phyloP scores from a whole-genome alignment of 352 stramenopile species.

The Globisporangium cylindrosporum region DNA sequence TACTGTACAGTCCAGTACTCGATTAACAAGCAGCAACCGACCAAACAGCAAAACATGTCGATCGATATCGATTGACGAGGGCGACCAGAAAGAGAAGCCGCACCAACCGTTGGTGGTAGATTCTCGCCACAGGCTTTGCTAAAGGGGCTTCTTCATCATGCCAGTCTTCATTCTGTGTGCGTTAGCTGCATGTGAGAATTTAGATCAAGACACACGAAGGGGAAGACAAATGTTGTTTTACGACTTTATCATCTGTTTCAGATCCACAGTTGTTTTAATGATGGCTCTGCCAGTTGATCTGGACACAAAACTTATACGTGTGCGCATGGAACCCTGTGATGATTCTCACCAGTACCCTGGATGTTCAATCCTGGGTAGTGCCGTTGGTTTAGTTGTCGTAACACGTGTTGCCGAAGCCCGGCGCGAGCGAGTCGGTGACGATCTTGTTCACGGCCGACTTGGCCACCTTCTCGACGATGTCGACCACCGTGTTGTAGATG shows the following conservation, averaged over 20 bases:
- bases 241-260: not conserved
- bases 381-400: slow-evolving; percentile 21
- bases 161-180: no score
- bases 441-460: slow-evolving; percentile 54
- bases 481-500: slow-evolving; percentile 46
- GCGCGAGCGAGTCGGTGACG: slow-evolving; percentile 32
- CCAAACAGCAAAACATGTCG: no score
- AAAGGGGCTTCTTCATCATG: no score
- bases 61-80: no score
- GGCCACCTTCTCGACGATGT: slow-evolving; percentile 33
- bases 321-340: no score
- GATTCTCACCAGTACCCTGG: not conserved
- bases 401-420: slow-evolving; percentile 47
- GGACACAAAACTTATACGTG: not conserved
- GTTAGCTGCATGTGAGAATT: no score
- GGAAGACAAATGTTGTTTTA: not conserved
- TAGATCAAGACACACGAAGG: no score
- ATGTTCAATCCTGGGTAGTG: not conserved
- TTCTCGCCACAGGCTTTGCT: no score
- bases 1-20: no score
- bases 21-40: no score
- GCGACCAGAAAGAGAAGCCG: no score
- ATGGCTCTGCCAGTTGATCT: not conserved
- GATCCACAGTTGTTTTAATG: not conserved
- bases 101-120: no score